phyloP scores from a whole-genome alignment of 345 rosid species.

The Syzygium jambos region DNA sequence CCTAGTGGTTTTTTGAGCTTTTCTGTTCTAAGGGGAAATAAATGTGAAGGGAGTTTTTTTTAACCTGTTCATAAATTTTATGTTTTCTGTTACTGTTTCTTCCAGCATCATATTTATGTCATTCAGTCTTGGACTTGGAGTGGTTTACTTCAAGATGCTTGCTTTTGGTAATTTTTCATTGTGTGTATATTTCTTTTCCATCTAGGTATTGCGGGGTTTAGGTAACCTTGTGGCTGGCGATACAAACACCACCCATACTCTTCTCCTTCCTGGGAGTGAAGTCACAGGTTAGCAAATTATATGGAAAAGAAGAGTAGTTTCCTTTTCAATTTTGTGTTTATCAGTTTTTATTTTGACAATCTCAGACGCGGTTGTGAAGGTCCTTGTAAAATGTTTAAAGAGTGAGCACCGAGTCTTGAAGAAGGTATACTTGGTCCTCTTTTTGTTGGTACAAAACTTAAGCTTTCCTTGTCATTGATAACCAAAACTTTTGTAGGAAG shows the following conservation, averaged over 20 bases:
- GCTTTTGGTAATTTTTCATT: not conserved
- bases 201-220: constrained; percentile 75
- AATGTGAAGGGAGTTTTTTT: not conserved
- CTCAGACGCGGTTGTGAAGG: constrained; percentile 55
- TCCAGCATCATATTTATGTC: not conserved
- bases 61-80: not conserved
- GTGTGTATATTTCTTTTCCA: not conserved
- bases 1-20: not conserved
- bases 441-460: not conserved
- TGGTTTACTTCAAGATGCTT: not conserved
- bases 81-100: not conserved
- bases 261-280: constrained; percentile 55
- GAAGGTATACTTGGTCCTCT: constrained; percentile 43
- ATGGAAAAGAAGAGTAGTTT: not conserved
- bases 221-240: constrained; percentile 94
- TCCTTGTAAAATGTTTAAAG: constrained; percentile 75
- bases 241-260: constrained; percentile 46
- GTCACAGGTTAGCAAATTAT: constrained; percentile 49
- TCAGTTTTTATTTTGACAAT: constrained; percentile 2
- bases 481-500: constrained; percentile 45
- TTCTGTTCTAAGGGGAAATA: not conserved
- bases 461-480: not conserved
- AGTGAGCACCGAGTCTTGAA: constrained; percentile 86
- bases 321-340: not conserved
- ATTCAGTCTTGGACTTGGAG: not conserved